Evolutionary conservation across 108 stramenopile genomes (phyloP).

Genomic region (Fragilaria crotonensis): DNA sequence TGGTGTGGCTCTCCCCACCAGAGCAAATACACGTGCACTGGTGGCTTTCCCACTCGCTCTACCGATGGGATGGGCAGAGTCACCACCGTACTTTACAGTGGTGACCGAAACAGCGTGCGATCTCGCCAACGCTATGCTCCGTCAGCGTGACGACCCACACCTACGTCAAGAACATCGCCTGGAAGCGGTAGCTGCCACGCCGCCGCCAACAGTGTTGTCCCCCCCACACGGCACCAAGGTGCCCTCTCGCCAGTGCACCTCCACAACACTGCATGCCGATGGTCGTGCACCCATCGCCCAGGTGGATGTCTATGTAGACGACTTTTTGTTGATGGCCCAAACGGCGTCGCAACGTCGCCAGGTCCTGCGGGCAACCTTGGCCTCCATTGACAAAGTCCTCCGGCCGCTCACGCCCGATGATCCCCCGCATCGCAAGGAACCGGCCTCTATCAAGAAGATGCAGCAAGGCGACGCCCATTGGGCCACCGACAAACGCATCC

Average conservation of each 20-base stretch:
- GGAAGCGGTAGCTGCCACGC: slow-evolving; percentile 13
- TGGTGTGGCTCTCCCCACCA: slow-evolving; percentile 17
- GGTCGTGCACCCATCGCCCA: slow-evolving; percentile 6
- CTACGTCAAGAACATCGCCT: not conserved
- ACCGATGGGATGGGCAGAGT: not conserved
- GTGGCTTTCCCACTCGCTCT: no score
- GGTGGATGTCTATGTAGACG: slow-evolving; percentile 34
- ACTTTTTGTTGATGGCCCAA: slow-evolving; percentile 26
- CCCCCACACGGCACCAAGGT: slow-evolving; percentile 16
- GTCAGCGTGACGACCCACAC: not conserved
- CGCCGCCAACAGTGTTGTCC: slow-evolving; percentile 8
- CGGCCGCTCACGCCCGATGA: slow-evolving; percentile 16
- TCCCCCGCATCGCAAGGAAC: no score
- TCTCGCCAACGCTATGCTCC: no score
- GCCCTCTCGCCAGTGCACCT: no score
- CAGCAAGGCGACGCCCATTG: no score
- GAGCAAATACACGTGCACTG: not conserved
- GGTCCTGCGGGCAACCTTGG: slow-evolving; percentile 11
- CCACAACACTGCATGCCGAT: not conserved
- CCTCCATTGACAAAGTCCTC: slow-evolving; percentile 19
- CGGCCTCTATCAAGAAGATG: no score
- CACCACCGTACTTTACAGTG: slow-evolving; percentile 9
- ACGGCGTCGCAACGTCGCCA: not conserved
- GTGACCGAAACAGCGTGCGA: not conserved
- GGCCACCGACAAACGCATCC: slow-evolving; percentile 14